phyloP scores from a whole-genome alignment of 371 early-diverging fungal genomes.

The Rhizopus stolonifer region DNA sequence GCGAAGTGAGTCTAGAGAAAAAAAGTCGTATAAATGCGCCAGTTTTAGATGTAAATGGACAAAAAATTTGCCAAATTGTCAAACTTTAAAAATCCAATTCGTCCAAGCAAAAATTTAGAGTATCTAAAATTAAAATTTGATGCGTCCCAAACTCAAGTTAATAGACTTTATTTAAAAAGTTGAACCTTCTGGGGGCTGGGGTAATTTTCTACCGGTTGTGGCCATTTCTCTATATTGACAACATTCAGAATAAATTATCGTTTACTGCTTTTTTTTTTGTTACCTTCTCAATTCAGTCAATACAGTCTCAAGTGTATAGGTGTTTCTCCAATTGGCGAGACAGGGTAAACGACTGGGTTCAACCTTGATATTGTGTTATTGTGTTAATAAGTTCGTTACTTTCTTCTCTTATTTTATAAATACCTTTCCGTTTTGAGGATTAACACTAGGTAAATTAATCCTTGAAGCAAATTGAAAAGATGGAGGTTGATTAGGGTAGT shows the following conservation, averaged over 20 bases:
- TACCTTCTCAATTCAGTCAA: slow-evolving; percentile 84
- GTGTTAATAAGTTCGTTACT: no score
- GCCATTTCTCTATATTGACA: slow-evolving; percentile 94
- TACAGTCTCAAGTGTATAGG: slow-evolving; percentile 80
- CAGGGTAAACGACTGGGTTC: slow-evolving; percentile 67
- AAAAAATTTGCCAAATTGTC: no score
- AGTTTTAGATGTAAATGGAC: no score
- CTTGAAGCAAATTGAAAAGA: slow-evolving; percentile 75
- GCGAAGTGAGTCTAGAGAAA: no score
- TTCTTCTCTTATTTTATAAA: not conserved
- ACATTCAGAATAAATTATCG: not conserved
- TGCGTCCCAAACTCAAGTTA: not conserved
- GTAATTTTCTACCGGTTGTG: slow-evolving; percentile 72
- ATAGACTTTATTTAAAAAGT: slow-evolving; percentile 45
- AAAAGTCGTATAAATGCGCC: no score
- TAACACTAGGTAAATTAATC: slow-evolving; percentile 89
- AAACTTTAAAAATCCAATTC: not conserved
- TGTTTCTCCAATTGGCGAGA: slow-evolving; percentile 80
- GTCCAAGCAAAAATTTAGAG: no score
- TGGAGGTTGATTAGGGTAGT: slow-evolving; percentile 89
- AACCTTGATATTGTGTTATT: slow-evolving; percentile 48
- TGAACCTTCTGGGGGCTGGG: slow-evolving; percentile 88
- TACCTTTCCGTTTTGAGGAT: slow-evolving; percentile 79
- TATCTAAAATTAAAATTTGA: no score
- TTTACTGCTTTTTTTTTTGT: not conserved